Percentiles rank a stretch among this genome's conserved stretches.
Conservation (phyloP, 768 basidiomycete species). For the Hysterangium stoloniferum region DNA sequence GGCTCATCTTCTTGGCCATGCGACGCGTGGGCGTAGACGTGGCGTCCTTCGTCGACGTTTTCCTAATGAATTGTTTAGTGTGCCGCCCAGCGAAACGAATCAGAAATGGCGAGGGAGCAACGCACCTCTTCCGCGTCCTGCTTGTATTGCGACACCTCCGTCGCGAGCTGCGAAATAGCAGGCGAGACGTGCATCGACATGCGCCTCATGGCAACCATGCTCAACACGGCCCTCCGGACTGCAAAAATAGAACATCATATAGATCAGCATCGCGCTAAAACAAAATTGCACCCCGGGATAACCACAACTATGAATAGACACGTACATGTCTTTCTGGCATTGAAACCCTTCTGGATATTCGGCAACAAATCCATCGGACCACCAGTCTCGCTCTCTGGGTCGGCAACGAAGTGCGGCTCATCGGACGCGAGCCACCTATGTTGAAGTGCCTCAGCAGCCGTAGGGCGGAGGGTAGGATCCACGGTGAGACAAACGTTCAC, state of each 20-base stretch:
- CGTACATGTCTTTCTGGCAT: slow-evolving; percentile 81
- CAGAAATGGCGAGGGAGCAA: neutral
- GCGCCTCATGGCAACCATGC: slow-evolving; percentile 79
- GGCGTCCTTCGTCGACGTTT: slow-evolving; percentile 14
- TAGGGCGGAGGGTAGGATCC: slow-evolving; percentile 75
- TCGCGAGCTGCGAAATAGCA: slow-evolving; percentile 43
- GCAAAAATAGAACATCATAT: slow-evolving; percentile 9
- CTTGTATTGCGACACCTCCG: slow-evolving; percentile 62
- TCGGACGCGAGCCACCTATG: slow-evolving; percentile 77
- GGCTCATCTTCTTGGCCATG: slow-evolving; percentile 6
- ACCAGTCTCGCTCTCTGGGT: slow-evolving; percentile 48
- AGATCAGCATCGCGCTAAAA: neutral
- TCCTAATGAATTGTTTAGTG: slow-evolving; percentile 5
- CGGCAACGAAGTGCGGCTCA: slow-evolving; percentile 62
- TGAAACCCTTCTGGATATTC: slow-evolving; percentile 81
- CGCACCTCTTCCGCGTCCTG: slow-evolving; percentile 68
- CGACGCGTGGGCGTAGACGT: slow-evolving; percentile 5
- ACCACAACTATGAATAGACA: slow-evolving; percentile 15
- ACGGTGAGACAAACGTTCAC: slow-evolving; percentile 76
- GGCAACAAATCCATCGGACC: slow-evolving; percentile 75
- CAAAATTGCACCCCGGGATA: slow-evolving; percentile 3
- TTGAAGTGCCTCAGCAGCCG: slow-evolving; percentile 61
- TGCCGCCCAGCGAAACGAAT: neutral
- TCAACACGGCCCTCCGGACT: slow-evolving; percentile 86
- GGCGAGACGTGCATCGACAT: slow-evolving; percentile 55